Percentiles rank a stretch among this genome's conserved stretches.
Conservation (phyloP, 2,329 filamentous ascomycete species). For the Ceratocystis variospora region DNA sequence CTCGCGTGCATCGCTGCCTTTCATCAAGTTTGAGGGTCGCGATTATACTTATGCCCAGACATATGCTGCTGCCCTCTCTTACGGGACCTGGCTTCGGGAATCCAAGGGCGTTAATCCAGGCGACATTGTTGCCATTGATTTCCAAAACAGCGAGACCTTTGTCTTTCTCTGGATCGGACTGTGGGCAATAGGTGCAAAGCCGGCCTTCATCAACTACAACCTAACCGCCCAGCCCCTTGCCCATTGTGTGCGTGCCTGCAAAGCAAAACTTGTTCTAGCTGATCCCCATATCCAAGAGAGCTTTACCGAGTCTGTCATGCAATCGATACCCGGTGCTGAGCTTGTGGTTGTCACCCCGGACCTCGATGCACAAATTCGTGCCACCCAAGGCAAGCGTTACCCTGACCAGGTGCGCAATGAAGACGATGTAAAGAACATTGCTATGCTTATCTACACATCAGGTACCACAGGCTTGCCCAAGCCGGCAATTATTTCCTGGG, state of each 20-base stretch:
- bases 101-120: constrained; percentile 48
- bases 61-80: constrained; percentile 56
- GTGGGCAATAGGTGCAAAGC: constrained; percentile 70
- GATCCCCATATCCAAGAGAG: constrained; percentile 38
- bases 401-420: constrained; percentile 44
- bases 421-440: constrained; percentile 42
- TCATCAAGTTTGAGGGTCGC: constrained; percentile 55
- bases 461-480: constrained; percentile 79
- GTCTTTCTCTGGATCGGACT: constrained; percentile 62
- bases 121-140: constrained; percentile 69
- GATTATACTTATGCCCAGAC: constrained; percentile 61
- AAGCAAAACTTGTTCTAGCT: constrained; percentile 52
- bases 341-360: constrained; percentile 49
- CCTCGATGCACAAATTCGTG: constrained; percentile 40
- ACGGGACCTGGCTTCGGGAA: constrained; percentile 61
- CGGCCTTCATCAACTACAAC: constrained; percentile 84
- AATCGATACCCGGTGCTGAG: constrained; percentile 36
- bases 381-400: constrained; percentile 39
- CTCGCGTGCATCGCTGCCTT: constrained; percentile 39
- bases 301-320: constrained; percentile 43
- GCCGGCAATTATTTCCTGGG: constrained; percentile 61
- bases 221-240: constrained; percentile 54
- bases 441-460: constrained; percentile 68
- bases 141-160: constrained; percentile 68
- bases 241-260: constrained; percentile 60